Evolutionary conservation across 208 protist species (phyloP).

Genomic region (Crithidia thermophila): DNA sequence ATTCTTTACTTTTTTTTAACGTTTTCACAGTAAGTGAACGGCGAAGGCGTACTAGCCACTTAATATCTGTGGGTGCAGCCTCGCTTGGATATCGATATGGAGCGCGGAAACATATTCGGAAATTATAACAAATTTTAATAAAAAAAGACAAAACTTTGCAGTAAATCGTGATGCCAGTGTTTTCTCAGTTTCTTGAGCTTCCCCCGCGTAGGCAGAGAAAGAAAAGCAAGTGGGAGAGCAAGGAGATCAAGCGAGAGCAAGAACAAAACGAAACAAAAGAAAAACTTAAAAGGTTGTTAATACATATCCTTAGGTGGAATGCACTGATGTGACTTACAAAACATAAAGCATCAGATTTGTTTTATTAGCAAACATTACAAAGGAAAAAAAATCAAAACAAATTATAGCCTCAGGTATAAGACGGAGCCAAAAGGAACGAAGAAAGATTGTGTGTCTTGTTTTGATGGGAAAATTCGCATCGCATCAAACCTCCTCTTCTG

Average conservation of each 20-base stretch:
- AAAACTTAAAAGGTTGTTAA: conserved; percentile 13
- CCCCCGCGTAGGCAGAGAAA: not conserved
- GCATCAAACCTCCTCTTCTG: no score
- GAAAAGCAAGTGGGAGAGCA: not conserved
- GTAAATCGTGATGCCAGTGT: not conserved
- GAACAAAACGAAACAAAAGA: conserved; percentile 1
- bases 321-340: conserved; percentile 7
- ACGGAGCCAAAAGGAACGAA: conserved; percentile 5
- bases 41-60: not conserved
- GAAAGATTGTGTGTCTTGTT: no score
- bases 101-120: conserved; percentile 1
- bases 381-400: conserved; percentile 2
- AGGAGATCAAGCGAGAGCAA: not conserved
- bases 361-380: not conserved
- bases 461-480: no score
- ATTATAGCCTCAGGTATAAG: not conserved
- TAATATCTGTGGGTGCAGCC: no score
- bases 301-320: conserved; percentile 23
- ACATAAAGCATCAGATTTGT: not conserved
- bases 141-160: conserved; percentile 1
- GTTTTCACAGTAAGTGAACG: no score
- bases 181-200: not conserved
- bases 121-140: not conserved
- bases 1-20: no score
- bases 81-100: conserved; percentile 3